Conservation (phyloP, 192 early-diverging fungal species). For the Mortierella alpina region DNA sequence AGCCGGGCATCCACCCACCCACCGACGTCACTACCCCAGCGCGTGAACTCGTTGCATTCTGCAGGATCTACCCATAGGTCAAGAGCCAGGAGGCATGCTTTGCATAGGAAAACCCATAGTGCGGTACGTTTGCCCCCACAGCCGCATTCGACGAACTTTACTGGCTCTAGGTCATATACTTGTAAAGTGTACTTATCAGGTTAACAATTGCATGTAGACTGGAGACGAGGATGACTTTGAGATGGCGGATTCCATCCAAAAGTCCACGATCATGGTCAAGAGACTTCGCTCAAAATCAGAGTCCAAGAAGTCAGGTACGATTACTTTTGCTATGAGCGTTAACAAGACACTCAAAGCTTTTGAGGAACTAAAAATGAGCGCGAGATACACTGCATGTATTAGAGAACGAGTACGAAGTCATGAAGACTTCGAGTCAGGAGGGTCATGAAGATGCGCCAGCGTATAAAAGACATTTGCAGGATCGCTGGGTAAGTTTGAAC, state of each 20-base stretch:
- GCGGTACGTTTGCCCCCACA: slow-evolving; percentile 8
- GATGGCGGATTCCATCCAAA: slow-evolving; percentile 42
- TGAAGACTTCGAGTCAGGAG: slow-evolving; percentile 3
- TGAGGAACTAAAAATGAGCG: too few species aligned
- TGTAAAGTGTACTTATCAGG: not conserved
- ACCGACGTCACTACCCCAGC: not conserved
- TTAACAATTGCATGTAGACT: not conserved
- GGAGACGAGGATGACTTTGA: slow-evolving; percentile 16
- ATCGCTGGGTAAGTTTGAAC: slow-evolving; percentile 21
- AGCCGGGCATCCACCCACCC: too few species aligned
- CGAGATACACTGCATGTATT: not conserved
- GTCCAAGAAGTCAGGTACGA: slow-evolving; percentile 32
- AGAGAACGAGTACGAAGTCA: slow-evolving; percentile 32
- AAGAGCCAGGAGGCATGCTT: not conserved
- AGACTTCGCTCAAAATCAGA: slow-evolving; percentile 46
- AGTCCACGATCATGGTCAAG: slow-evolving; percentile 52
- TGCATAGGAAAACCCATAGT: not conserved
- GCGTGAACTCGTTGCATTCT: not conserved
- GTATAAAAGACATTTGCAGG: slow-evolving; percentile 30
- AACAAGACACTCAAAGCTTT: not conserved
- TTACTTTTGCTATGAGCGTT: not conserved
- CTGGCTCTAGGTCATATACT: not conserved
- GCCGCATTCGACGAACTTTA: not conserved
- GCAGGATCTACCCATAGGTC: not conserved
- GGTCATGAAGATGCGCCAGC: slow-evolving; percentile 11